phyloP scores from a whole-genome alignment of 2,329 filamentous ascomycete species.

The Cadophora luteo-olivacea region DNA sequence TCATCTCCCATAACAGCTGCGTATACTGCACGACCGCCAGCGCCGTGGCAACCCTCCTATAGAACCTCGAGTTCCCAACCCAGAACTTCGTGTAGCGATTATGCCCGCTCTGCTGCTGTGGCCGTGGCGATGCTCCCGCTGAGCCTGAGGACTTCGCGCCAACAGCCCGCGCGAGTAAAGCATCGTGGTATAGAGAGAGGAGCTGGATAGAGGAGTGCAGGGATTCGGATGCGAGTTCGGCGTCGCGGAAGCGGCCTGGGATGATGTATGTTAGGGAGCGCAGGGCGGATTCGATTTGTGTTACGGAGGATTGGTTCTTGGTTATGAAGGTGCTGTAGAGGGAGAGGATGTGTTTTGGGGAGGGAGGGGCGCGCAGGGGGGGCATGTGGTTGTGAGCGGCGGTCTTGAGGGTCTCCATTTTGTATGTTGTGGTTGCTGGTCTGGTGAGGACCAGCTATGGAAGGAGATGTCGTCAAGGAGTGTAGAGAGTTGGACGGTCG shows the following conservation, averaged over 20 bases:
- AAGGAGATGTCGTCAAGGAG: not conserved
- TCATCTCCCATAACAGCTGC: constrained; percentile 97
- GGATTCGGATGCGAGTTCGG: constrained; percentile 93
- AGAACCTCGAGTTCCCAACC: constrained; percentile 69
- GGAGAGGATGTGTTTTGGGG: constrained; percentile 66
- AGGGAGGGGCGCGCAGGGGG: constrained; percentile 48
- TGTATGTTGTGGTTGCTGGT: not conserved
- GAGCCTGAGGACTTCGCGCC: constrained; percentile 59
- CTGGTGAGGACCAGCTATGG: not conserved
- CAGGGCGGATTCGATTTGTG: constrained; percentile 92
- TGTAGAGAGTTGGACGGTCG: constrained; percentile 16
- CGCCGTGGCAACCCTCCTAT: constrained; percentile 80
- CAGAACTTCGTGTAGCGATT: constrained; percentile 72
- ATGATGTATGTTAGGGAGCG: constrained; percentile 96
- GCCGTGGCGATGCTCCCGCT: constrained; percentile 35
- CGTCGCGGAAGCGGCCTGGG: constrained; percentile 87
- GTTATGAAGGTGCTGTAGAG: constrained; percentile 91
- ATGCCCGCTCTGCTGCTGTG: constrained; percentile 58
- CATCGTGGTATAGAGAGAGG: constrained; percentile 91
- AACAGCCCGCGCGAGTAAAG: constrained; percentile 73
- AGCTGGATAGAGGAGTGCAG: constrained; percentile 89
- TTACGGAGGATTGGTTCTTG: constrained; percentile 91
- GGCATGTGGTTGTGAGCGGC: constrained; percentile 22
- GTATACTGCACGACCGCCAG: constrained; percentile 94
- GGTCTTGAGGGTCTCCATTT: constrained; percentile 26